Evolutionary conservation across 1,284 basidiomycete species (phyloP).

Genomic region (Irpex sp.): DNA sequence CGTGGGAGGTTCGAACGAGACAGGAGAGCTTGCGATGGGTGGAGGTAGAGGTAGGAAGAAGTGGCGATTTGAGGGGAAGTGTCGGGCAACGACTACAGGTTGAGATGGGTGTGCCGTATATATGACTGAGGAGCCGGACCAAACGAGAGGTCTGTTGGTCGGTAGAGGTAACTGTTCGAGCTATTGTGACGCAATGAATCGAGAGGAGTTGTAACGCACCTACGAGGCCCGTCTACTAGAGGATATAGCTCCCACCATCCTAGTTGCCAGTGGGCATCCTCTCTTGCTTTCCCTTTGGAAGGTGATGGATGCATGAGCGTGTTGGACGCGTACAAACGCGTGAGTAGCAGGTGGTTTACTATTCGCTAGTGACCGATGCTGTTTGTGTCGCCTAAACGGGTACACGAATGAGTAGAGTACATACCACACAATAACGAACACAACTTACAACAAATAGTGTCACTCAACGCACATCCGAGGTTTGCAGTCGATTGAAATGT

Average conservation of each 20-base stretch:
- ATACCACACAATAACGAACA: too few species aligned
- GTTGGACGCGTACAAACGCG: not conserved
- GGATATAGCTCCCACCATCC: constrained; percentile 75
- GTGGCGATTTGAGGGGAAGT: constrained; percentile 65
- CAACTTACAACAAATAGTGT: too few species aligned
- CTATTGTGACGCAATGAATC: not conserved
- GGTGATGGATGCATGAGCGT: constrained; percentile 25
- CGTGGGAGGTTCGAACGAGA: constrained; percentile 57
- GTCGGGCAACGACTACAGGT: constrained; percentile 55
- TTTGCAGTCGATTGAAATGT: not conserved
- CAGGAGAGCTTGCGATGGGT: constrained; percentile 40
- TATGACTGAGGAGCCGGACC: constrained; percentile 66
- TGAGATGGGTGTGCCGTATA: constrained; percentile 62
- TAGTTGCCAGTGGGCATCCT: constrained; percentile 51
- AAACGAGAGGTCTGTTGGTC: constrained; percentile 54
- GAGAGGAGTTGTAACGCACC: constrained; percentile 33
- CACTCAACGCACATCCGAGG: too few species aligned
- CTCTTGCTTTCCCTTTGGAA: constrained; percentile 53
- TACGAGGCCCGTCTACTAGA: constrained; percentile 50
- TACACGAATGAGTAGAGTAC: too few species aligned
- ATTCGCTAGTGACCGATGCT: too few species aligned
- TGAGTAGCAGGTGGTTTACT: not conserved
- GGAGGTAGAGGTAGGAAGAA: constrained; percentile 55
- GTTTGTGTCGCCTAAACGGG: too few species aligned
- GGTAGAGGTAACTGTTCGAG: not conserved